Conservation (phyloP, 192 early-diverging fungal genomes). For the Coemansia sp. region DNA sequence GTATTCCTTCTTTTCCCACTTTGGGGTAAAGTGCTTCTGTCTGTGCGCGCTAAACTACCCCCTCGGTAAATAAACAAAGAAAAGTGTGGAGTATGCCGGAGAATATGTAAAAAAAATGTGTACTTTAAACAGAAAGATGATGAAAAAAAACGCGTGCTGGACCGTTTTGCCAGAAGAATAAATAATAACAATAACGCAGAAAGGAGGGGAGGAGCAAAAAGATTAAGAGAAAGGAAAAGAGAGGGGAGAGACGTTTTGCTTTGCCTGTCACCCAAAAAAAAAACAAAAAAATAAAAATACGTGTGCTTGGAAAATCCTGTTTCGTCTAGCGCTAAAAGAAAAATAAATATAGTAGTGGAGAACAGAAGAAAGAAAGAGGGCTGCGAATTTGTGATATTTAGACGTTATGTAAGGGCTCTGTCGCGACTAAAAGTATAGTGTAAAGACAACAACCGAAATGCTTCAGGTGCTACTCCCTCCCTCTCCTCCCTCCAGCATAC, state of each 20-base stretch:
- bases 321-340: slow-evolving; percentile 4
- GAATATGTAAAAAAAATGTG: background rate
- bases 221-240: slow-evolving; percentile 2
- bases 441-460: background rate
- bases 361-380: slow-evolving; percentile 5
- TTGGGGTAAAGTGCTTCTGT: background rate
- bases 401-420: slow-evolving; percentile 21
- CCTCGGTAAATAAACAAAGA: background rate
- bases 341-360: background rate
- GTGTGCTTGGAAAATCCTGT: background rate
- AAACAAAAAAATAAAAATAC: background rate
- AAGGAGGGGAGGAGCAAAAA: background rate
- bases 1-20: background rate
- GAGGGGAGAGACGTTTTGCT: background rate
- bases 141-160: background rate
- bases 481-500: background rate
- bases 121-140: background rate
- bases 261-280: slow-evolving; percentile 4
- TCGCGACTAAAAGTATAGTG: slow-evolving; percentile 17
- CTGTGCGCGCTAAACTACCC: background rate
- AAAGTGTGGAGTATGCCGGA: background rate
- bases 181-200: background rate
- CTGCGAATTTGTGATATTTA: background rate
- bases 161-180: background rate
- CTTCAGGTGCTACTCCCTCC: slow-evolving; percentile 5